These are phyloP conservation scores for Sambucus nigra DNA, from an alignment of 129 eudicot genomes.

Conservation along the genomic window DNA sequence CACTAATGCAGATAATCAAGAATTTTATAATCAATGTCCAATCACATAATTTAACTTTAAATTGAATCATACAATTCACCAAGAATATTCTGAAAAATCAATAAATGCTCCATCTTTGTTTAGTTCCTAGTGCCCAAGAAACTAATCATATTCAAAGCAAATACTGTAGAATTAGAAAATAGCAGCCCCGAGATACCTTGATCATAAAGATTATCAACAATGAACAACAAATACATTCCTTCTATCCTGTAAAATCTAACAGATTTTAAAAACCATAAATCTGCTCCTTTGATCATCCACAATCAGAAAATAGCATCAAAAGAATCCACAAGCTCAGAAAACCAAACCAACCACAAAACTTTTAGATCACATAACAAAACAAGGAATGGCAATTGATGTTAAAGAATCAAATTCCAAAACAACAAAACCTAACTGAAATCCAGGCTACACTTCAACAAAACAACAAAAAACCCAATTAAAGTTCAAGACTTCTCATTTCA, in stretches of 20 bases:
- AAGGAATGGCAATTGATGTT: too few relatives aligned
- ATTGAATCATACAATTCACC: too few relatives aligned
- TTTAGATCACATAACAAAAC: background rate
- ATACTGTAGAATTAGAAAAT: background rate
- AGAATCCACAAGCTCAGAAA: background rate
- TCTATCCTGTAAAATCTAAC: background rate
- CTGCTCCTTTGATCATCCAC: background rate
- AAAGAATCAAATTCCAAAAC: too few relatives aligned
- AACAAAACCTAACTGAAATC: too few relatives aligned
- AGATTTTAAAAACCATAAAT: background rate
- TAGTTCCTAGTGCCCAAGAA: background rate
- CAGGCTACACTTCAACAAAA: too few relatives aligned
- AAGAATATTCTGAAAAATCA: background rate
- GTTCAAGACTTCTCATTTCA: too few relatives aligned
- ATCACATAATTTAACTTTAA: too few relatives aligned
- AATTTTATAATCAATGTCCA: too few relatives aligned
- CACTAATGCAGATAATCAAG: too few relatives aligned
- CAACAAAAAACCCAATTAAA: too few relatives aligned
- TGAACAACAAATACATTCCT: background rate
- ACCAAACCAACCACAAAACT: background rate
- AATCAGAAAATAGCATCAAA: background rate
- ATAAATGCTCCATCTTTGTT: conserved; percentile 4
- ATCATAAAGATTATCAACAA: background rate
- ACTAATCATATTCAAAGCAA: background rate
- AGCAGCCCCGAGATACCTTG: background rate